phyloP scores from a whole-genome alignment of 139 green algal species.

The Coccomyxa sp. region DNA sequence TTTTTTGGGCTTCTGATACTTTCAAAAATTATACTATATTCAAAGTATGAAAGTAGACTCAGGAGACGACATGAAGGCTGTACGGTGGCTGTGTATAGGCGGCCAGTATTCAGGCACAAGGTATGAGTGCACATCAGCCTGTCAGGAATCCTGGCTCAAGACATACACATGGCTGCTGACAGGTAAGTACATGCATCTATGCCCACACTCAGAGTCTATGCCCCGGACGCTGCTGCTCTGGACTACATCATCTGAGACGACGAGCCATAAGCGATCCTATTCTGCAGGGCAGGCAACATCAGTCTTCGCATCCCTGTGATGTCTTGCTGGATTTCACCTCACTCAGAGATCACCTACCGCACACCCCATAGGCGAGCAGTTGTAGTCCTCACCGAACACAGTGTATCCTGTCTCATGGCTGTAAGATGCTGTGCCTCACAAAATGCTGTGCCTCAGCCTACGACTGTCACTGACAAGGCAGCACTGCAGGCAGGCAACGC shows the following conservation, averaged over 20 bases:
- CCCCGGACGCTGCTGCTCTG: not conserved
- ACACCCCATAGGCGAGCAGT: not conserved
- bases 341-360: not conserved
- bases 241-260: not conserved
- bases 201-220: not conserved
- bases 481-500: not conserved
- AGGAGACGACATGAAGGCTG: not conserved
- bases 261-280: not conserved
- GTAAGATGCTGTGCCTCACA: too few relatives aligned
- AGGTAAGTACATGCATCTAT: not conserved
- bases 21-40: constrained; percentile 1
- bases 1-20: not conserved
- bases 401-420: not conserved
- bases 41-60: not conserved
- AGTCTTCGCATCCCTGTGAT: constrained; percentile 1
- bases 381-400: constrained; percentile 1
- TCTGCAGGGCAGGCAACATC: not conserved
- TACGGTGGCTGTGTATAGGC: not conserved
- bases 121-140: not conserved
- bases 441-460: not conserved
- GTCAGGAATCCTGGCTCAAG: not conserved
- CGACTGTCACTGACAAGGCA: not conserved
- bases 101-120: not conserved
- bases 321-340: not conserved
- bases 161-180: not conserved